Base-by-base conservation (phyloP, 208 protist genomes). In the Borovskyia barvae region DNA sequence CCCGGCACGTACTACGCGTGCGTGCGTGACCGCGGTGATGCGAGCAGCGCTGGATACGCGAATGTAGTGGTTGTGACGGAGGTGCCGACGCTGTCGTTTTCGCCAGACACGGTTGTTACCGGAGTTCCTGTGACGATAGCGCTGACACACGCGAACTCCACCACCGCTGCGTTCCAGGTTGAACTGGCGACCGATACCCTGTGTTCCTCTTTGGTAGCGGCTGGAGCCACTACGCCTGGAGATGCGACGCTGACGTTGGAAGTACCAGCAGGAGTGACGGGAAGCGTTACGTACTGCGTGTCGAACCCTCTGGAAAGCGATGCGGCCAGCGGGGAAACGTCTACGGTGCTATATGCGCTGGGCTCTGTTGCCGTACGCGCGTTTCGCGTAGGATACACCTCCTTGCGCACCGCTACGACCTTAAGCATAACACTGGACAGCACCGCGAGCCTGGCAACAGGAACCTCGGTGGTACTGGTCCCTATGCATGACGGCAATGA, bases 1-100 rank as follows among this genome's bases (percentile, higher is more conserved):
- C 12, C 39, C 11, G 80, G 79, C 30, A 62, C 43, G 22, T 82
- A 82, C 61, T 86, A 80, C 53, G 74, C 75, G 2, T 86, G 80
- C 48, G 61, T 80, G 28, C 58, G 67, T 6, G 47, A 54, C 25
- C 28, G 17, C 15, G 40, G 12, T 0, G 29, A 29, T 15, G 30
- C 19, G 22, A 17, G 11, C 15, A 66, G 46, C 11, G 54, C 50
- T 7, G 39, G 25, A 12, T 52, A 40, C 50, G 67, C 70, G 33
- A 32, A 43, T 12, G 40, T 56, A 26, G 35, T 86, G 11, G 63
- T 32, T 33, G 75, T 82, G 17, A 30, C 71, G 1, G 22, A 30
- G 11, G n/a, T 47, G 20, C 80, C 80, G 14, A 53, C 48, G 12
- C 26, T 79, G 28, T 59, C 40, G 5, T 55, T 80, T 19, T 58